Base-by-base conservation (phyloP, 176 grass and related monocot genomes). In the Hsuehochloa calcarea region DNA sequence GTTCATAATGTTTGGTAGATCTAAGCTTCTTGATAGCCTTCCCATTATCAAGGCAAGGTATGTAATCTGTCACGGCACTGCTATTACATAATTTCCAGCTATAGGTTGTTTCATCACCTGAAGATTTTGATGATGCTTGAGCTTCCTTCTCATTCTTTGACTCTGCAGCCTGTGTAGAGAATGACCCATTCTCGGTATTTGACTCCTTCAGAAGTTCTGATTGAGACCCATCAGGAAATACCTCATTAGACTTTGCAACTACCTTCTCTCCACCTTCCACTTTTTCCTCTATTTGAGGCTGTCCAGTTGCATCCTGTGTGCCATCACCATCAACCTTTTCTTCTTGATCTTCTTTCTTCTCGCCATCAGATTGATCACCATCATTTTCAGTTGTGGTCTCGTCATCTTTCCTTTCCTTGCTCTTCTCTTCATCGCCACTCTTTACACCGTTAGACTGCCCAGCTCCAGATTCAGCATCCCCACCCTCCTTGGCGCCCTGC, bases 11-110 rank as follows among this genome's bases (percentile, higher is more conserved):
- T 65, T 94, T 96, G 45, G 93, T 99, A 49, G 75, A 84, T 55
- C 67, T 84, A 82, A 99, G 92, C 62, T 91, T 94, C 90, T 90
- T 96, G 75, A 99, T 94, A 79, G 93, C 91, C 84, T 92, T 95
- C 85, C 88, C 88, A 54, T 99, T 96, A 76, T 99, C 97, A 68
- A 99, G 93, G 84, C 97, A 99, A 91, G 97, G 97, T 61, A 99
- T 94, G 82, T 96, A 99, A 91, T 99, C 97, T 47, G 86, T 70
- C 5, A 66, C 74, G 13, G 88, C 80, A 52, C 58, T 84, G 82
- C 29, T 93, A 86, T 87, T 92, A 67, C 97, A 99, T 76, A 99
- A 68, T 34, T 94, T 99, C 97, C 97, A 99, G 81, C 31, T 91
- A 89, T 90, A 91, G 72, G 78, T 87, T 39, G 71, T 45, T 10